Conservation (phyloP, 257 asterid genomes). For the Nicotiana otophora region DNA sequence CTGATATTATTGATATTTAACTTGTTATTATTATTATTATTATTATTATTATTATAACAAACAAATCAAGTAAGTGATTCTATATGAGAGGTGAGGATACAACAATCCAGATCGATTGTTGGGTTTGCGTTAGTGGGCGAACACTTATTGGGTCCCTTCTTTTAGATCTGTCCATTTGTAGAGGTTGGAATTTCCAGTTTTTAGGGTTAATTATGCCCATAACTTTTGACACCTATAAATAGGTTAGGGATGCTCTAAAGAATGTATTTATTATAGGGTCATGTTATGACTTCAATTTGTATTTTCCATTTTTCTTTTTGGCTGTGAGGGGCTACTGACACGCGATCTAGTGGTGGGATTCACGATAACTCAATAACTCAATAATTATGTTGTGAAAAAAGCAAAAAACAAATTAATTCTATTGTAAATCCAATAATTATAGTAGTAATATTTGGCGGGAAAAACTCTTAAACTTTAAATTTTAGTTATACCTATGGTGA, state of each 20-base stretch:
- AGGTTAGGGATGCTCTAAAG: not conserved
- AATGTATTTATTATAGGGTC: not conserved
- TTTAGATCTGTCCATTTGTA: constrained; percentile 35
- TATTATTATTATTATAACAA: not conserved
- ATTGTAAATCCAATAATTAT: too few relatives aligned
- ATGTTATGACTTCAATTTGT: not conserved
- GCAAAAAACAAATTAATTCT: too few relatives aligned
- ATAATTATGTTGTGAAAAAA: too few relatives aligned
- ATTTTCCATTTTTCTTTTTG: not conserved
- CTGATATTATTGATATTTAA: too few relatives aligned
- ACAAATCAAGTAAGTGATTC: not conserved
- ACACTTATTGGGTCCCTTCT: constrained; percentile 20
- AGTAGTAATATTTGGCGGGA: too few relatives aligned
- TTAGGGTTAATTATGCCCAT: not conserved
- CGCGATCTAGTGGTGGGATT: too few relatives aligned
- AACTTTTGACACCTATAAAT: not conserved
- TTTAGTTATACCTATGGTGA: too few relatives aligned
- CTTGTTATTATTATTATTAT: too few relatives aligned
- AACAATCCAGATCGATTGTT: constrained; percentile 35
- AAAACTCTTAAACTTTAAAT: too few relatives aligned
- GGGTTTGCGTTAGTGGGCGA: constrained; percentile 11
- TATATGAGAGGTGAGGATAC: constrained; percentile 24
- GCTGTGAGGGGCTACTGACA: too few relatives aligned
- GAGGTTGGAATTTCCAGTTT: constrained; percentile 18
- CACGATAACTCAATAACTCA: too few relatives aligned